Percentiles rank a stretch among this genome's conserved stretches.
These are phyloP conservation scores for Trypanosoma grayi DNA, from an alignment of 208 protist genomes.

Conservation along the genomic window DNA sequence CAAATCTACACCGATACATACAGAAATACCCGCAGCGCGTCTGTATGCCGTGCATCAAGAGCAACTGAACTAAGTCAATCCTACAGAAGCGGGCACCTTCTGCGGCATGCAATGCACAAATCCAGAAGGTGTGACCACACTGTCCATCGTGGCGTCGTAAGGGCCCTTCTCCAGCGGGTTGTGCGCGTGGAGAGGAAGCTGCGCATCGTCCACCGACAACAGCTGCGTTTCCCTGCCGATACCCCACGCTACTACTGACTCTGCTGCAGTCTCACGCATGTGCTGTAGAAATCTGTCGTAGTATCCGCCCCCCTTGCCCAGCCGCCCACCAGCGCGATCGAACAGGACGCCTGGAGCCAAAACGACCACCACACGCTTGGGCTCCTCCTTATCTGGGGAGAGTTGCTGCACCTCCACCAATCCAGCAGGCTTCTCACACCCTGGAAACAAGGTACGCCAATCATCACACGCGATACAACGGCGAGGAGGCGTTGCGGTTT, in stretches of 20 bases:
- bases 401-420: constrained; percentile 21
- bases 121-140: constrained; percentile 13
- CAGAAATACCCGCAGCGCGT: too few relatives aligned
- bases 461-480: constrained; percentile 35
- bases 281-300: constrained; percentile 82
- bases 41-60: too few relatives aligned
- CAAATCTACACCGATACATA: too few relatives aligned
- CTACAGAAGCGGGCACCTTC: too few relatives aligned
- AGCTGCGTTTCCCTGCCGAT: constrained; percentile 15
- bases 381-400: neutral
- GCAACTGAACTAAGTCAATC: neutral
- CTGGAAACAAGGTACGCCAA: constrained; percentile 35
- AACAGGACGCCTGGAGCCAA: constrained; percentile 78
- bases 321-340: constrained; percentile 38
- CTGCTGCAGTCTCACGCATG: neutral
- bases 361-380: constrained; percentile 33
- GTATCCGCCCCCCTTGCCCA: constrained; percentile 86
- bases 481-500: constrained; percentile 18
- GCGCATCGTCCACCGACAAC: neutral
- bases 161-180: neutral
- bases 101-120: neutral
- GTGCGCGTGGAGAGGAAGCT: neutral
- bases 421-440: constrained; percentile 18
- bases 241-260: constrained; percentile 6
- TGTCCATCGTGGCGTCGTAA: constrained; percentile 13